Evolutionary conservation across 768 basidiomycete genomes (phyloP), one percentile per base, ranked within the genome.

Genomic region (Mrakia gelida): DNA sequence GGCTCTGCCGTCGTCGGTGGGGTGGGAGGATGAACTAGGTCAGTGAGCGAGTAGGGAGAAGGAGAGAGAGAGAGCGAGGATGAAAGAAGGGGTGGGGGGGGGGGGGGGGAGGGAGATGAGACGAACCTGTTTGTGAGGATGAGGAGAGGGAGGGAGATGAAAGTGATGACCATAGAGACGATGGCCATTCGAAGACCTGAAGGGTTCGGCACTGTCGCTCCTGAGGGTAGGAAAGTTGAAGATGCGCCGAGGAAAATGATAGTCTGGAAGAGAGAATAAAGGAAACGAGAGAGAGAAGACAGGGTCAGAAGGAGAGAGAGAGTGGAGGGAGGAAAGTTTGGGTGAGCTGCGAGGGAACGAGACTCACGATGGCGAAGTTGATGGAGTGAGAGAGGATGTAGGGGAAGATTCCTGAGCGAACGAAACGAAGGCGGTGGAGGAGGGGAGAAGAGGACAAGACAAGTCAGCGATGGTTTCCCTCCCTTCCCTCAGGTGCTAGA

Each of bases 71-170:
- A 77, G 34, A 74, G 74, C 62, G 32, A 34, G 32, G 45, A 45
- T 56, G 63, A 23, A 7, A 7, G 34, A 10, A 21, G 62, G 34
- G 10, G 21, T 45, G 73, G 79, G 28, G 45, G 38, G 59, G 61
- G 68, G 10, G 49, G n/a, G n/a, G n/a, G n/a, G n/a, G n/a, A 18
- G 26, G 23, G 62, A 45, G 70, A 41, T n/a, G n/a, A n/a, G n/a
- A 79, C 88, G 65, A 83, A 92, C 92, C 92, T 87, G 82, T 92
- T 91, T 1, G 92, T 91, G 71, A 95, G 84, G 72, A 95, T 89
- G 3, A 89, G 88, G 52, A 89, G 89, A 13, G 93, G 93, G 23
- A 89, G 84, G 52, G 88, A 88, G 38, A 93, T 84, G 11, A 93
- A 75, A 86, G 92, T 89, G 82, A 90, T 87, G 62, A 88, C 87